Evolutionary conservation across 2,329 filamentous ascomycete species (phyloP).

Genomic region (Phialemoniopsis sp.): DNA sequence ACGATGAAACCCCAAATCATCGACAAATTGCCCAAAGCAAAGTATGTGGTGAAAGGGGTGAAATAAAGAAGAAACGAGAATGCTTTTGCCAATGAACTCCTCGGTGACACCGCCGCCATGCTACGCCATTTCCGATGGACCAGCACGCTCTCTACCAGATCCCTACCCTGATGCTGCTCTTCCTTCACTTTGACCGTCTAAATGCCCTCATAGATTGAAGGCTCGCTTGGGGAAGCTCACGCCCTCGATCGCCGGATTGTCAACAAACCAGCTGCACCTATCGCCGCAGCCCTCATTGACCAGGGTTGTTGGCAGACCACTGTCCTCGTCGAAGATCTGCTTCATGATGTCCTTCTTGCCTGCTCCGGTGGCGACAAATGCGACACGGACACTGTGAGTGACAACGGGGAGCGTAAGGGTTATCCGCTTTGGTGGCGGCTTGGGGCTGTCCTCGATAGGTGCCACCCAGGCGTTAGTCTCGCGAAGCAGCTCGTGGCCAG

Average conservation of each 20-base stretch:
- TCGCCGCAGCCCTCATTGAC: constrained; percentile 83
- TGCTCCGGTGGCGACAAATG: constrained; percentile 84
- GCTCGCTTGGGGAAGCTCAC: constrained; percentile 77
- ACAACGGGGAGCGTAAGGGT: constrained; percentile 91
- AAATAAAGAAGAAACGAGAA: too few relatives aligned
- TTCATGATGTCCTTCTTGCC: constrained; percentile 91
- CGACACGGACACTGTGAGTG: constrained; percentile 79
- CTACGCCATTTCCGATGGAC: too few relatives aligned
- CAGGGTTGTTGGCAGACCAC: constrained; percentile 77
- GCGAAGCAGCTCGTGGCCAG: constrained; percentile 78
- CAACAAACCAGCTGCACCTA: constrained; percentile 93
- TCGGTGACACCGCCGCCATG: too few relatives aligned
- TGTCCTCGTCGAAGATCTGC: constrained; percentile 84
- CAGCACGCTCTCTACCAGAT: too few relatives aligned
- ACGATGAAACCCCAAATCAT: too few relatives aligned
- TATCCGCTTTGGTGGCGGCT: constrained; percentile 86
- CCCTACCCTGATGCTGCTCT: too few relatives aligned
- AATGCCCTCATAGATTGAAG: constrained; percentile 43
- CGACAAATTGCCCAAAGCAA: too few relatives aligned
- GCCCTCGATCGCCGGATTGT: constrained; percentile 78
- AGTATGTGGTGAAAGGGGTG: too few relatives aligned
- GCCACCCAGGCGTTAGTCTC: constrained; percentile 91
- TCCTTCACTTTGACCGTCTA: too few relatives aligned
- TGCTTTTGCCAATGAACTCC: too few relatives aligned
- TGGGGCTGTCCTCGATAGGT: constrained; percentile 87